Evolutionary conservation across 2,329 filamentous ascomycete species (phyloP).

Genomic region (Cercospora sp.): DNA sequence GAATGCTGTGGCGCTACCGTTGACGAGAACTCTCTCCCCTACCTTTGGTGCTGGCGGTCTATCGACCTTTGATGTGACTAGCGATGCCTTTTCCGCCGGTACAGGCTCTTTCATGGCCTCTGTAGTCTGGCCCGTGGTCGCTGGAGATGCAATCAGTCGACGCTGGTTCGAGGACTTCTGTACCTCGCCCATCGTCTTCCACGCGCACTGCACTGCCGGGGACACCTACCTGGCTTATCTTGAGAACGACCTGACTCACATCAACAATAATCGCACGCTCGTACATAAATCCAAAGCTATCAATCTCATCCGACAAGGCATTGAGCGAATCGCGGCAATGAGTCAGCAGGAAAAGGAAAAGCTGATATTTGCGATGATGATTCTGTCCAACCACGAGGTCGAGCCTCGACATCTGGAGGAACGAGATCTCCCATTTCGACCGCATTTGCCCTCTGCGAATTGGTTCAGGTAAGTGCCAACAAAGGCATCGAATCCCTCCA

Average conservation of each 20-base stretch:
- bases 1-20: neutral
- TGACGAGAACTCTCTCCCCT: neutral
- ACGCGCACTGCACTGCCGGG: neutral
- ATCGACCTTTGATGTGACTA: neutral
- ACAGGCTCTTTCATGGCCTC: neutral
- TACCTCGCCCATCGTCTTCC: neutral
- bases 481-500: neutral
- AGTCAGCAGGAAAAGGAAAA: neutral
- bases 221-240: neutral
- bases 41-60: neutral
- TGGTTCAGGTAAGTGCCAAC: neutral
- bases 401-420: neutral
- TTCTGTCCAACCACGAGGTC: neutral
- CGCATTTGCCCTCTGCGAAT: neutral
- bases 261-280: neutral
- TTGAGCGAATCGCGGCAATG: neutral
- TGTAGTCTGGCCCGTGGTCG: neutral
- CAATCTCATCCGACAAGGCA: neutral
- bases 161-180: neutral
- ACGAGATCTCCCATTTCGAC: neutral
- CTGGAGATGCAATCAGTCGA: neutral
- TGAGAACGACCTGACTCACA: neutral
- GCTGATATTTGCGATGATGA: neutral
- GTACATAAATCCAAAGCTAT: neutral
- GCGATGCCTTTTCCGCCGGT: neutral